Conservation (phyloP, 768 basidiomycete species). For the Leccinum subgranulosum region DNA sequence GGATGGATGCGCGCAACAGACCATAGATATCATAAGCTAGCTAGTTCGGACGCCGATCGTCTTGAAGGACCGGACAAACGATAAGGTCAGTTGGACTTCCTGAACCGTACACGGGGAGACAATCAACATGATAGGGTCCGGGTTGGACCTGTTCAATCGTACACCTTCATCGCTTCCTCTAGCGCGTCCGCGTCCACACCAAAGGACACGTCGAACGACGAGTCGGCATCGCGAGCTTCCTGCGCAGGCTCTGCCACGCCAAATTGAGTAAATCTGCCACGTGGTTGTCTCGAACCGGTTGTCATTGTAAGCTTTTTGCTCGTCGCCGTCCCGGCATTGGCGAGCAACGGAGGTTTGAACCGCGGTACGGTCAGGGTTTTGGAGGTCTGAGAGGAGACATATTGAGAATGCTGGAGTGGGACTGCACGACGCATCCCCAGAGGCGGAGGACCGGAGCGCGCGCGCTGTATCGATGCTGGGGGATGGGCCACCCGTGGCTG, state of each 20-base stretch:
- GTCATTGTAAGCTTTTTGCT: not conserved
- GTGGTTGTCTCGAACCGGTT: not conserved
- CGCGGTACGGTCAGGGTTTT: constrained; percentile 18
- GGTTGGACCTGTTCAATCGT: constrained; percentile 19
- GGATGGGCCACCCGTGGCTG: constrained; percentile 1
- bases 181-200: constrained; percentile 27
- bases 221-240: constrained; percentile 21
- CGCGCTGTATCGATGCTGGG: constrained; percentile 10
- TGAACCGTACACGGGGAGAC: not conserved
- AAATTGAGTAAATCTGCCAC: not conserved
- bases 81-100: not conserved
- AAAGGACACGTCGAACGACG: constrained; percentile 33
- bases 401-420: constrained; percentile 20
- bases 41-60: not conserved
- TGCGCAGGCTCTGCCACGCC: not conserved
- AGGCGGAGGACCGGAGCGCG: constrained; percentile 20
- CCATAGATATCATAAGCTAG: not conserved
- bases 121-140: not conserved
- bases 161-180: constrained; percentile 32
- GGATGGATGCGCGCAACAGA: not conserved
- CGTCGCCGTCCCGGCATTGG: not conserved
- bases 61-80: not conserved
- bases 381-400: constrained; percentile 16
- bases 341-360: constrained; percentile 28
- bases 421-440: constrained; percentile 29